phyloP scores from a whole-genome alignment of 345 rosid species.

The Iberis pinnata region DNA sequence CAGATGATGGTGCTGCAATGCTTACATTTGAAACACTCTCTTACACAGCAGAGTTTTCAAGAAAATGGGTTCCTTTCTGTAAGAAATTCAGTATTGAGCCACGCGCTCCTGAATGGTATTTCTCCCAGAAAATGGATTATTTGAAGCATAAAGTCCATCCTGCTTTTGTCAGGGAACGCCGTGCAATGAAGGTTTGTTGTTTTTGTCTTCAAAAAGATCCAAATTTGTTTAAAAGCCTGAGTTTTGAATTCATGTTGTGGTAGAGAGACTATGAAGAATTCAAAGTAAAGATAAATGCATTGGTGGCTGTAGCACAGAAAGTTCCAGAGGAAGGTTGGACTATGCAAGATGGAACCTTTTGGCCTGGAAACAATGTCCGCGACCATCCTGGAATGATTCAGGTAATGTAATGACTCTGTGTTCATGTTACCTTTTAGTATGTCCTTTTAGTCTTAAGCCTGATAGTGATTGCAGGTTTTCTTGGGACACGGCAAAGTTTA shows the following conservation, averaged over 20 bases:
- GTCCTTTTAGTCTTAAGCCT: too few relatives aligned
- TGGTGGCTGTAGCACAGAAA: constrained; percentile 93
- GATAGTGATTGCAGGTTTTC: too few relatives aligned
- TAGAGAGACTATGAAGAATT: constrained; percentile 99
- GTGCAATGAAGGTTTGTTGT: constrained; percentile 81
- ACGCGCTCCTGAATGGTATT: constrained; percentile 98
- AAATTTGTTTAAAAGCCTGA: constrained; percentile 4
- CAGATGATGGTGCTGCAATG: constrained; percentile 99
- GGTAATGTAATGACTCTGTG: too few relatives aligned
- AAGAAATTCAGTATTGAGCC: constrained; percentile 86
- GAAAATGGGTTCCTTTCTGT: constrained; percentile 99
- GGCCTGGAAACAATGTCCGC: constrained; percentile 94
- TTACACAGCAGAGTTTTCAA: constrained; percentile 93
- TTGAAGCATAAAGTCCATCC: constrained; percentile 93
- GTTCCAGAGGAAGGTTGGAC: constrained; percentile 99
- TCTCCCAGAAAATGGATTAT: constrained; percentile 89
- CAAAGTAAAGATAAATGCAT: constrained; percentile 78
- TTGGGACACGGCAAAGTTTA: constrained; percentile 78
- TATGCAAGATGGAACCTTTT: constrained; percentile 98
- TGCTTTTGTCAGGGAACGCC: constrained; percentile 87
- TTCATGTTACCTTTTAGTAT: constrained; percentile 2
- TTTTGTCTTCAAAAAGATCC: neutral
- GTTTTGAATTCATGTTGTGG: constrained; percentile 9
- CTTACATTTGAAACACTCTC: constrained; percentile 98
- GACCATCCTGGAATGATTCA: constrained; percentile 99